Base-by-base conservation (phyloP, 768 basidiomycete genomes). In the Psilocybe azurescens region DNA sequence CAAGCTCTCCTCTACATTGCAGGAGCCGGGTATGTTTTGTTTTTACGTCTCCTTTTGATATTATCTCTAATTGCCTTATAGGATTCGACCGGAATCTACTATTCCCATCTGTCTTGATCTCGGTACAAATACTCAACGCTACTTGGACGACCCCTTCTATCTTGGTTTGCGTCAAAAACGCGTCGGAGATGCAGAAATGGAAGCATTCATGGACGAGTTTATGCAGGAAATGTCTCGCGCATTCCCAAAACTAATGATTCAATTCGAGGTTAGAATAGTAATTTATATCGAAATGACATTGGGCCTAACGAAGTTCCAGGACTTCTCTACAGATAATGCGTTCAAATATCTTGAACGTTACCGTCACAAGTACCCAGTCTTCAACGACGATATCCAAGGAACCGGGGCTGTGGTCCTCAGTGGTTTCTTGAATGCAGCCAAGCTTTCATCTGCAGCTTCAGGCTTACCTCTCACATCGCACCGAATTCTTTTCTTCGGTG, bases 1-100 rank as follows among this genome's bases (percentile, higher is more conserved):
- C n/a, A 97, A 97, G 75, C 81, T 98, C 6, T 93, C 91, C 83
- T 97, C 16, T 97, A 96, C 72, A 82, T 95, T 59, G 92, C 93
- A 18, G 94, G 93, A 33, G 95, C 93, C 59, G 95, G 95, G 91
- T 91, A 74, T 66, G 80, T 69, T 48, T 60, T 69, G 39, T 64
- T 38, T 62, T 20, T 29, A 32, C 1, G 28, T 59, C 32, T 33
- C 9, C 1, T 3, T 52, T 53, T 50, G 6, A 16, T 24, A 24
- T 60, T 30, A 57, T 46, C 11, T 47, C 3, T 56, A 30, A 18
- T 49, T 50, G 33, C 51, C 47, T 30, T 57, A 51, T 61, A 92
- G 91, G 54, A 89, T 93, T 65, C 90, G 89, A 14, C 91, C 91
- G 5, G 75, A 83, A 24, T 90, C 91, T 16, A 90, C 91, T 1